These are phyloP conservation scores for Chlorophyllum brunneum DNA, from an alignment of 768 basidiomycete species.

Conservation along the genomic window DNA sequence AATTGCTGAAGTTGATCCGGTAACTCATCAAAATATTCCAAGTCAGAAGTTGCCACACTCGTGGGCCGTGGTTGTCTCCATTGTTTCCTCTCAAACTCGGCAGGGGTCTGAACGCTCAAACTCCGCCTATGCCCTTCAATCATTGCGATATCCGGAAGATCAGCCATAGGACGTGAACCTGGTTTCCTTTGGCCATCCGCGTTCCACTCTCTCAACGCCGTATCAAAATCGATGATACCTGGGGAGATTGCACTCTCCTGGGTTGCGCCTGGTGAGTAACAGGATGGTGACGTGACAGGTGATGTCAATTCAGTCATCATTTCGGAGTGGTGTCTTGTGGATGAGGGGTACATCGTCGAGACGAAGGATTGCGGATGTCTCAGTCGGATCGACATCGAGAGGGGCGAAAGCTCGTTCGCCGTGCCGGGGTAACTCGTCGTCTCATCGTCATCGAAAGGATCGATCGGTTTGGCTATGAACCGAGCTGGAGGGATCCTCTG, in stretches of 20 bases:
- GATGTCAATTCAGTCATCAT: neutral
- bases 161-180: neutral
- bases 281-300: neutral
- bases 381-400: conserved; percentile 9
- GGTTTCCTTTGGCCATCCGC: neutral
- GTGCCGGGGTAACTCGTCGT: neutral
- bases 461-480: neutral
- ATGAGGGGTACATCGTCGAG: neutral
- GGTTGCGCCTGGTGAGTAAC: neutral
- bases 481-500: neutral
- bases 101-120: conserved; percentile 2
- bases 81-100: neutral
- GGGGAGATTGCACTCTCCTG: neutral
- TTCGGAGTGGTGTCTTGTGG: conserved; percentile 2
- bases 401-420: conserved; percentile 1
- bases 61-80: neutral
- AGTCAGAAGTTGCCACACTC: neutral
- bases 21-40: neutral
- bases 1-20: conserved; percentile 1
- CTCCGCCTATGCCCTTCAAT: conserved; percentile 2
- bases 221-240: conserved; percentile 12
- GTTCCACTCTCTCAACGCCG: conserved; percentile 15
- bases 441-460: conserved; percentile 7
- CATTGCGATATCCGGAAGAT: neutral
- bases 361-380: conserved; percentile 8